Percentiles rank a stretch among this genome's conserved stretches.
These are phyloP conservation scores for Sugiyamaella xylanicola DNA, from an alignment of 1,139 yeast genomes.

Conservation along the genomic window DNA sequence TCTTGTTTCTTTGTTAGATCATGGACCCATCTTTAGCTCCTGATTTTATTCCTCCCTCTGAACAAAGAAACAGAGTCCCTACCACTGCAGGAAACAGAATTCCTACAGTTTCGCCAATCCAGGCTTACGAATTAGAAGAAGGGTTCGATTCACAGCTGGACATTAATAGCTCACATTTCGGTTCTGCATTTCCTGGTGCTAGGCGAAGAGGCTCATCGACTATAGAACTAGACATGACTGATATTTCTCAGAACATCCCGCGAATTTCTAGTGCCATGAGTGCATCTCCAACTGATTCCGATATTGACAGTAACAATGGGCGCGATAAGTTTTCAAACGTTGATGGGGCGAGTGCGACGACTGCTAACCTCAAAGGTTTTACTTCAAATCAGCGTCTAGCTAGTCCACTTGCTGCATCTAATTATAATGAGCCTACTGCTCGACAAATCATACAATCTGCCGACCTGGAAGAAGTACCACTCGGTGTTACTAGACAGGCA, in stretches of 20 bases:
- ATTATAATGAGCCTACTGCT: slow-evolving; percentile 38
- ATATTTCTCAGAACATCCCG: slow-evolving; percentile 30
- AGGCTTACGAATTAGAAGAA: slow-evolving; percentile 75
- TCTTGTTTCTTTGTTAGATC: not conserved
- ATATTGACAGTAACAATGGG: slow-evolving; percentile 10
- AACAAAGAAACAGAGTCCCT: slow-evolving; percentile 46
- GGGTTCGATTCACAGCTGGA: slow-evolving; percentile 53
- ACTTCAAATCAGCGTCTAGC: slow-evolving; percentile 6
- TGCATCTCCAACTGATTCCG: slow-evolving; percentile 25
- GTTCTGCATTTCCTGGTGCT: slow-evolving; percentile 38
- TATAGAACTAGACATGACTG: slow-evolving; percentile 21
- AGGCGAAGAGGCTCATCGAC: slow-evolving; percentile 35
- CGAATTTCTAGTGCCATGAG: slow-evolving; percentile 29
- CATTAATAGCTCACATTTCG: slow-evolving; percentile 3
- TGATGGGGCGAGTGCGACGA: not conserved
- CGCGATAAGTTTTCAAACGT: not conserved
- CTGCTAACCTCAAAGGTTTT: not conserved
- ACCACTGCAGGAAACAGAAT: slow-evolving; percentile 71
- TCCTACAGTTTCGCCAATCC: slow-evolving; percentile 75
- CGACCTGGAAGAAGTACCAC: slow-evolving; percentile 94
- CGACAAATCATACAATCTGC: slow-evolving; percentile 61
- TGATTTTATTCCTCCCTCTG: slow-evolving; percentile 45
- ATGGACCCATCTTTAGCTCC: slow-evolving; percentile 47
- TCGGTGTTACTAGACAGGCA: slow-evolving; percentile 88
- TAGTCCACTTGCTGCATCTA: slow-evolving; percentile 22